Evolutionary conservation across 179 eudicot species (phyloP).

Genomic region (Drosera spatulata): DNA sequence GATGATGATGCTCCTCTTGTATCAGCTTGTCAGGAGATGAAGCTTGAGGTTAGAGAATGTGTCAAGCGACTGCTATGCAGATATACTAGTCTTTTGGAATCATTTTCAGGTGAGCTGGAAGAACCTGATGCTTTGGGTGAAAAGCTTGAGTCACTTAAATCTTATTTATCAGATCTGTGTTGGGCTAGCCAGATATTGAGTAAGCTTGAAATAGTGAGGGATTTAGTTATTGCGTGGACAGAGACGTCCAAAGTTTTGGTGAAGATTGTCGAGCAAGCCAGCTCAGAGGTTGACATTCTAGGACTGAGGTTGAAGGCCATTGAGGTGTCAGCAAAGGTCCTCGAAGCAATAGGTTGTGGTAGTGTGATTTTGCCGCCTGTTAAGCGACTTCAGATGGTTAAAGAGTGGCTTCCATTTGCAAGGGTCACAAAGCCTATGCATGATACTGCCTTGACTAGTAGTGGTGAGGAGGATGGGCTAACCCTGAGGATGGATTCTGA

Average conservation of each 20-base stretch:
- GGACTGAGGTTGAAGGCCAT: conserved; percentile 48
- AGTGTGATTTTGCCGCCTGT: conserved; percentile 47
- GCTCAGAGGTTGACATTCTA: conserved; percentile 20
- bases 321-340: conserved; percentile 57
- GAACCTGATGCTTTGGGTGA: conserved; percentile 13
- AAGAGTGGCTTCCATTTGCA: conserved; percentile 77
- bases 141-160: conserved; percentile 20
- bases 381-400: conserved; percentile 67
- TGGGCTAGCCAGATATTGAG: conserved; percentile 72
- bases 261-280: conserved; percentile 26
- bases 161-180: conserved; percentile 48
- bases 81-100: conserved; percentile 35
- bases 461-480: conserved; percentile 33
- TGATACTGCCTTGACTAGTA: conserved; percentile 20
- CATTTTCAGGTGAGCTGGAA: conserved; percentile 26
- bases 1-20: conserved; percentile 83
- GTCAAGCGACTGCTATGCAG: conserved; percentile 32
- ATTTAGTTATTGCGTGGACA: conserved; percentile 43
- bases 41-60: conserved; percentile 39
- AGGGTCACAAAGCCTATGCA: conserved; percentile 36
- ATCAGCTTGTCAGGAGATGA: conserved; percentile 40
- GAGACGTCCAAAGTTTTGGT: conserved; percentile 42
- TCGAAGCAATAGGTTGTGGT: conserved; percentile 80
- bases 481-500: conserved; percentile 44
- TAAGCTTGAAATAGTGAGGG: conserved; percentile 59